Evolutionary conservation across 192 early-diverging fungal species (phyloP).

Genomic region (Entomortierella beljakovae): DNA sequence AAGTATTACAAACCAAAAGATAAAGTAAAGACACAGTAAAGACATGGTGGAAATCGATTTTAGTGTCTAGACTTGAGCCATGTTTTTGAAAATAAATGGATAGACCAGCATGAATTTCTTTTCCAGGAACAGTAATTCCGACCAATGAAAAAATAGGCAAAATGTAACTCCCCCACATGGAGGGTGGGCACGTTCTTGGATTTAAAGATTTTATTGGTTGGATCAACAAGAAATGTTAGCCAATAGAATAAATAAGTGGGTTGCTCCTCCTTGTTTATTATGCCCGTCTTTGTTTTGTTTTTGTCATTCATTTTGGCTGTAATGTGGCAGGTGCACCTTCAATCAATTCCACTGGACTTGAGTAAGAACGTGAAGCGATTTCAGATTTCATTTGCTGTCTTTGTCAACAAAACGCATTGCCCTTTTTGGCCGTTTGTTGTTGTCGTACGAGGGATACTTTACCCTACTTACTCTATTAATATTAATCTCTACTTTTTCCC

Average conservation of each 20-base stretch:
- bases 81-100: too few species aligned
- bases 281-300: background rate
- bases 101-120: background rate
- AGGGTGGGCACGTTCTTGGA: background rate
- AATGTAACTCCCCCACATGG: background rate
- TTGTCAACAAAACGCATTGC: background rate
- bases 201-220: background rate
- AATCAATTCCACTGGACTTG: background rate
- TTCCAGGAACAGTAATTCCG: slow-evolving; percentile 9
- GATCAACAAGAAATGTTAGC: background rate
- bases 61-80: too few species aligned
- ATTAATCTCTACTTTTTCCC: background rate
- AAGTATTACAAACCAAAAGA: too few species aligned
- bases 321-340: background rate
- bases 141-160: background rate
- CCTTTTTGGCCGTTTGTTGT: background rate
- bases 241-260: too few species aligned
- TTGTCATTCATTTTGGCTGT: background rate
- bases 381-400: slow-evolving; percentile 1
- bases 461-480: background rate
- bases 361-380: slow-evolving; percentile 3
- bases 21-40: too few species aligned
- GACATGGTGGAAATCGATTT: too few species aligned
- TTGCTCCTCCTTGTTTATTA: too few species aligned
- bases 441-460: slow-evolving; percentile 18